Evolutionary conservation across 139 green algal genomes (phyloP).

Genomic region (Closterium sp.): DNA sequence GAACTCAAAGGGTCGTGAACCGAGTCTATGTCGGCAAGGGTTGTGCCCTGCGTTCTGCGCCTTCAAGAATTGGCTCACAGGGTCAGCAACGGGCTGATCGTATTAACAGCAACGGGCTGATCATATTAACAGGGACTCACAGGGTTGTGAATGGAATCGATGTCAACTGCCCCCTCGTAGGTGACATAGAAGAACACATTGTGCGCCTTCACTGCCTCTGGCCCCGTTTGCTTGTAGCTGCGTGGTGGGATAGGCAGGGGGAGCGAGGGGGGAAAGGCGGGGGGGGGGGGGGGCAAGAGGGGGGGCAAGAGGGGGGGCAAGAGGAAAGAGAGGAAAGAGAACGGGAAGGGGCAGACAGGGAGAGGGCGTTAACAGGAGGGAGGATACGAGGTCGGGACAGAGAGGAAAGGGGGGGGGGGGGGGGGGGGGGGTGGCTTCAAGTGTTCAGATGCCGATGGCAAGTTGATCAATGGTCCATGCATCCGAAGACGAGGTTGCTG

Average conservation of each 20-base stretch:
- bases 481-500: slow-evolving; percentile 54
- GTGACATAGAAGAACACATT: slow-evolving; percentile 90
- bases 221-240: slow-evolving; percentile 54
- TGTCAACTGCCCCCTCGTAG: slow-evolving; percentile 72
- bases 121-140: too few relatives aligned
- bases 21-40: slow-evolving; percentile 51
- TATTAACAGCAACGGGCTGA: too few relatives aligned
- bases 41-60: too few relatives aligned
- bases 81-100: too few relatives aligned
- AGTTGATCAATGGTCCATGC: background rate
- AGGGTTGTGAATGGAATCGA: slow-evolving; percentile 46
- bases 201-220: slow-evolving; percentile 67
- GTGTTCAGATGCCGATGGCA: background rate
- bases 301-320: background rate
- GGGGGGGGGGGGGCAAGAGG: background rate
- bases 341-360: too few relatives aligned
- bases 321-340: background rate
- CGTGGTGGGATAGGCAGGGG: background rate
- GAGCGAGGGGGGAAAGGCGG: background rate
- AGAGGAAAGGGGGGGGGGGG: too few relatives aligned
- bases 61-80: too few relatives aligned
- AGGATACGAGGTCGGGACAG: background rate
- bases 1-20: background rate
- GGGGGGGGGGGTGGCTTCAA: too few relatives aligned
- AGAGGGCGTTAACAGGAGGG: too few relatives aligned